phyloP scores from a whole-genome alignment of 345 rosid species.

The Capsella bursapastoris region DNA sequence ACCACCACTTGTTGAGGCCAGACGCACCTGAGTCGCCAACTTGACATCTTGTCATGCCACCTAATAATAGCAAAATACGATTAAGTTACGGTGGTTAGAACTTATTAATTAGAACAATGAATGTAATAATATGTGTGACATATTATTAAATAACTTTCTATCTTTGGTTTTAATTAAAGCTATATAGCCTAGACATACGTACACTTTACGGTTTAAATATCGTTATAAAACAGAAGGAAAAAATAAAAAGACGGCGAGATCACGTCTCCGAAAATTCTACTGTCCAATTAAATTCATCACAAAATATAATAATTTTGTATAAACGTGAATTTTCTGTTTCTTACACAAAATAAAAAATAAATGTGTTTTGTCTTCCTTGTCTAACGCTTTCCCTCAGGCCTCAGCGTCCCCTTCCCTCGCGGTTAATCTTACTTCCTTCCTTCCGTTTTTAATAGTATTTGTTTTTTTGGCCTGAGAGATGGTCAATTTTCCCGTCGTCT shows the following conservation, averaged over 20 bases:
- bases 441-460: neutral
- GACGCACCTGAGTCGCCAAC: slow-evolving; percentile 19
- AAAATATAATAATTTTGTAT: neutral
- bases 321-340: neutral
- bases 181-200: neutral
- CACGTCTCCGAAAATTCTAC: neutral
- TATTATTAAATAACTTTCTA: too few relatives aligned
- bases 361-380: slow-evolving; percentile 25
- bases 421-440: slow-evolving; percentile 38
- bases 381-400: slow-evolving; percentile 38
- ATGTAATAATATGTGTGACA: neutral
- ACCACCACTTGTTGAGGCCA: slow-evolving; percentile 5
- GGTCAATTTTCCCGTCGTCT: slow-evolving; percentile 25
- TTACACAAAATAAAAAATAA: slow-evolving; percentile 1
- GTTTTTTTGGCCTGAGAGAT: neutral
- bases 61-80: slow-evolving; percentile 11
- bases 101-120: neutral
- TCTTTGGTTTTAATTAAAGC: neutral
- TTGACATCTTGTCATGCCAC: slow-evolving; percentile 30
- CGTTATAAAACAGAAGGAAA: neutral
- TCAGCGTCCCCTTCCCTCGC: slow-evolving; percentile 38
- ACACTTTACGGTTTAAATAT: neutral
- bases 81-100: neutral
- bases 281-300: neutral
- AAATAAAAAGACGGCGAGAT: neutral